These are phyloP conservation scores for Mortierella sp. DNA, from an alignment of 371 early-diverging fungal genomes.

Conservation along the genomic window DNA sequence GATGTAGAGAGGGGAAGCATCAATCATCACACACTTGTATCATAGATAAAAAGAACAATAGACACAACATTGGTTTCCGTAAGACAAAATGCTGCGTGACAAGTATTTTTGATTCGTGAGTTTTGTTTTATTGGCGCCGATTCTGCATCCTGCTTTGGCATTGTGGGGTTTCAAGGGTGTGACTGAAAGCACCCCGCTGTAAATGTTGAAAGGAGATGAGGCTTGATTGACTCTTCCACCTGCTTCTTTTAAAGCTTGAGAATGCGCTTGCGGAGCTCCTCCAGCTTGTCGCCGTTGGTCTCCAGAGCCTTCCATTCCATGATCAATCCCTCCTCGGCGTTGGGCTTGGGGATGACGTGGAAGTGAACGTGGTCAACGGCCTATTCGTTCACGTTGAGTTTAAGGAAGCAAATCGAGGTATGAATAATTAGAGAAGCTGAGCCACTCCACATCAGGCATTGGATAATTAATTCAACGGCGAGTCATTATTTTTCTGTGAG, in stretches of 20 bases:
- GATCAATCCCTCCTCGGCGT: constrained; percentile 75
- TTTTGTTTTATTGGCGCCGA: background rate
- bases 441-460: background rate
- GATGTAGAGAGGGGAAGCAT: background rate
- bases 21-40: constrained; percentile 6
- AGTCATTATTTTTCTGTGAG: too few relatives aligned
- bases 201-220: background rate
- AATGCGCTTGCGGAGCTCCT: constrained; percentile 59
- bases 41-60: constrained; percentile 6
- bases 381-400: constrained; percentile 41
- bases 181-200: background rate
- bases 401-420: background rate
- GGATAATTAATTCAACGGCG: background rate
- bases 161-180: background rate
- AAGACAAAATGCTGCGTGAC: background rate
- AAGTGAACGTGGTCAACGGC: constrained; percentile 93
- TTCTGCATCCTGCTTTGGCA: background rate
- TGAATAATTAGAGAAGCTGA: background rate
- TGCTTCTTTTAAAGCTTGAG: constrained; percentile 37
- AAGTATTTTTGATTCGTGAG: background rate
- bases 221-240: background rate
- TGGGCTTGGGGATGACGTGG: constrained; percentile 90
- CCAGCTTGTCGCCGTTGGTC: constrained; percentile 63
- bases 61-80: background rate
- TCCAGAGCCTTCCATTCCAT: constrained; percentile 75